phyloP scores from a whole-genome alignment of 176 grass and related monocot species.

The Dendrocalamus sinicus region DNA sequence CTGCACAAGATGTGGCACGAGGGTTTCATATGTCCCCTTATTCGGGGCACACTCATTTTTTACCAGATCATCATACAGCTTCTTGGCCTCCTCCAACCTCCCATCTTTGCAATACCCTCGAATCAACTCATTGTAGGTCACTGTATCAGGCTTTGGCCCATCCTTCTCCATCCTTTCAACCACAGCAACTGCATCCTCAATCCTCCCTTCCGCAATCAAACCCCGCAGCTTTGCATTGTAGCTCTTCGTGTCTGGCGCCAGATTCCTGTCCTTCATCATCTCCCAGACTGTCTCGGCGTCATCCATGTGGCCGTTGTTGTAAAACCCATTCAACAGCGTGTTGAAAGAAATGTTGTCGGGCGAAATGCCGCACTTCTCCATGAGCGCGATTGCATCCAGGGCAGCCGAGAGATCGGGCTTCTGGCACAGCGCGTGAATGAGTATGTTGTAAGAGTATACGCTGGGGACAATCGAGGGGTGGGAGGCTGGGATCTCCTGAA shows the following conservation, averaged over 20 bases:
- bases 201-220: conserved; percentile 43
- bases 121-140: conserved; percentile 68
- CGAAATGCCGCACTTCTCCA: conserved; percentile 55
- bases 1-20: conserved; percentile 51
- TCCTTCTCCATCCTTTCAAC: conserved; percentile 53
- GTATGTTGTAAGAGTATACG: conserved; percentile 62
- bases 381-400: conserved; percentile 41
- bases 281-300: conserved; percentile 53
- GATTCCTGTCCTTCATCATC: conserved; percentile 64
- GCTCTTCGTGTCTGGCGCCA: conserved; percentile 38
- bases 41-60: conserved; percentile 54
- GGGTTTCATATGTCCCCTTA: conserved; percentile 52
- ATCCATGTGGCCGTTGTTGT: conserved; percentile 20
- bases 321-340: conserved; percentile 57
- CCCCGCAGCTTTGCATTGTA: conserved; percentile 68
- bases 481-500: conserved; percentile 50
- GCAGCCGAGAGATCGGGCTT: conserved; percentile 57
- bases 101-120: conserved; percentile 52
- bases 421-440: conserved; percentile 44
- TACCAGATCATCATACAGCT: conserved; percentile 53
- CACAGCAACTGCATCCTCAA: conserved; percentile 48
- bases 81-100: conserved; percentile 59
- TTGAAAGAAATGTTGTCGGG: conserved; percentile 53
- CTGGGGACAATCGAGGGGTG: conserved; percentile 46
- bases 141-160: conserved; percentile 57